Base-by-base conservation (phyloP, 306 rosid genomes). In the Ziziphus jujuba region DNA sequence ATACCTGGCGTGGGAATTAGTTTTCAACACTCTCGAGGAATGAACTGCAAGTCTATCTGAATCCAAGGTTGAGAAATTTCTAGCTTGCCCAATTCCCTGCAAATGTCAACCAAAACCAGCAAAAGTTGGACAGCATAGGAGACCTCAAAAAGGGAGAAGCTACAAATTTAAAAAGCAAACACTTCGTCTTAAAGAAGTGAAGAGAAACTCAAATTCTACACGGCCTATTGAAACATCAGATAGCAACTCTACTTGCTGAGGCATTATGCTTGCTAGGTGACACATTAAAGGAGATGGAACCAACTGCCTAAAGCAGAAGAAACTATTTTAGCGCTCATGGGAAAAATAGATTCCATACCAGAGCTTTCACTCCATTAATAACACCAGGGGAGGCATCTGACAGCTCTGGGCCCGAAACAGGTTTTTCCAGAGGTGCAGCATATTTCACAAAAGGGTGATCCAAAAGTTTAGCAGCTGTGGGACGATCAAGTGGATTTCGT, bases 391-490 rank as follows among this genome's bases (percentile, higher is more conserved):
- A 47, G 28, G 84, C 60, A 61, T 87, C 95, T 57, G 87, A 80
- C 21, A 73, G 78, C 72, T 79, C 91, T 35, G 81, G 54, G 63
- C 80, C 70, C 66, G 73, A 61, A 74, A 84, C 61, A 57, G 84
- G 76, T 76, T 90, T 84, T 81, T 85, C 98, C 73, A 88, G 65
- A 76, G 78, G 84, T 34, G 85, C 80, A 61, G 79, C 89, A 74
- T 78, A 73, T 81, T 84, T 89, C 64, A 92, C 92, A 84, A 87
- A 92, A n/a, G 95, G 92, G 75, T 89, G 98, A 66, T 84, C 87
- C 77, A 92, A 87, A 78, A 92, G 98, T 80, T 77, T 72, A 54
- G 70, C 59, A 72, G 96, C 98, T 3, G 90, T 75, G 33, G 89
- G 98, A 47, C 98, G 96, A 57, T 77, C 28, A 20, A 17, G 64